phyloP scores from a whole-genome alignment of 495 filamentous ascomycete species.

The Penicillium maclennaniae region DNA sequence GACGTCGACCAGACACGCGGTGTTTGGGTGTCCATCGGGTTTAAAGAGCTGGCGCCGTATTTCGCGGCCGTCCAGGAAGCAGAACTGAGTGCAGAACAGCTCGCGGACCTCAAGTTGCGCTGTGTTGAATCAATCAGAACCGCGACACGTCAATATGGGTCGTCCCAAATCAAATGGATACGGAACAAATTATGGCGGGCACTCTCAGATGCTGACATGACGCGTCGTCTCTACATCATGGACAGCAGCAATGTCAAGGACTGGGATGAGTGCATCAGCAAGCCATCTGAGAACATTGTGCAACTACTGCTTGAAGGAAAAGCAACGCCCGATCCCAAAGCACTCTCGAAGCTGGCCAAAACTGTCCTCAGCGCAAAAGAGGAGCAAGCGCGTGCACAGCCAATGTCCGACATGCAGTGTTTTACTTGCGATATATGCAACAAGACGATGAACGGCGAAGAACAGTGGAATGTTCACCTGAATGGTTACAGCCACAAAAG shows the following conservation, averaged over 20 bases:
- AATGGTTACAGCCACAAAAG: constrained; percentile 60
- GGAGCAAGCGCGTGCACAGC: constrained; percentile 42
- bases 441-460: constrained; percentile 62
- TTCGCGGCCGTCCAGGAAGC: constrained; percentile 48
- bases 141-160: constrained; percentile 84
- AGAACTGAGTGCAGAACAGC: constrained; percentile 30
- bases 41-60: constrained; percentile 80
- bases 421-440: constrained; percentile 68
- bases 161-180: constrained; percentile 80
- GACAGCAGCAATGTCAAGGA: constrained; percentile 61
- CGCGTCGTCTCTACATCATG: constrained; percentile 63
- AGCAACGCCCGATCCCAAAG: constrained; percentile 55
- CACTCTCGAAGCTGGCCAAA: constrained; percentile 57
- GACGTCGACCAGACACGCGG: constrained; percentile 68
- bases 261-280: constrained; percentile 58
- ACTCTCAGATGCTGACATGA: constrained; percentile 48
- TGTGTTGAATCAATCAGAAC: constrained; percentile 62
- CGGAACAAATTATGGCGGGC: constrained; percentile 70
- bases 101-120: constrained; percentile 37
- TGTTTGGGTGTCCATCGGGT: constrained; percentile 95
- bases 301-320: constrained; percentile 53
- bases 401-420: constrained; percentile 32
- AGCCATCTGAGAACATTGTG: constrained; percentile 60
- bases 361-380: constrained; percentile 51
- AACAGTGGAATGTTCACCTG: constrained; percentile 74